These are phyloP conservation scores for Ustilago nuda DNA, from an alignment of 1,284 basidiomycete species.

Conservation along the genomic window DNA sequence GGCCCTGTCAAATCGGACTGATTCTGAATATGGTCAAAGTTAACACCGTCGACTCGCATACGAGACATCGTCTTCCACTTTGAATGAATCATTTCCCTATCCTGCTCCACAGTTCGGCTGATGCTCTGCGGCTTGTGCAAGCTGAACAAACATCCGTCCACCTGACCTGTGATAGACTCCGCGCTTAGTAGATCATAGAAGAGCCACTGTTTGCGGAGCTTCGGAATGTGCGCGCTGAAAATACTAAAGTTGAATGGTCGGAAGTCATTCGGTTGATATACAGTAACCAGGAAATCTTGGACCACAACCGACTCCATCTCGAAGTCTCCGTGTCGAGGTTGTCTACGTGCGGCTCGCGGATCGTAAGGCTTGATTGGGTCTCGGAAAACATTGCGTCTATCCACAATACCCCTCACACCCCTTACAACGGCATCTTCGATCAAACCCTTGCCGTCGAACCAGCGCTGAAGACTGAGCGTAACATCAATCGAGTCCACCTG, in stretches of 20 bases:
- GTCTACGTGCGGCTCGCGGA: slow-evolving; percentile 83
- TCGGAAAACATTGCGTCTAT: slow-evolving; percentile 89
- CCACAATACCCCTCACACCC: slow-evolving; percentile 92
- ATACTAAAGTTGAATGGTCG: slow-evolving; percentile 90
- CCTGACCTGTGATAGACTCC: slow-evolving; percentile 94
- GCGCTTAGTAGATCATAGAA: slow-evolving; percentile 87
- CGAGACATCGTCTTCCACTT: slow-evolving; percentile 94
- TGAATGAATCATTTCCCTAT: slow-evolving; percentile 65
- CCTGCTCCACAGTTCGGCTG: slow-evolving; percentile 83
- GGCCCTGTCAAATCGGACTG: slow-evolving; percentile 81
- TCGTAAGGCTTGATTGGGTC: slow-evolving; percentile 82
- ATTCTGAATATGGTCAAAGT: slow-evolving; percentile 93
- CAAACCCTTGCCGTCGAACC: slow-evolving; percentile 95
- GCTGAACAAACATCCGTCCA: slow-evolving; percentile 97
- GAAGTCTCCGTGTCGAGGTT: slow-evolving; percentile 83
- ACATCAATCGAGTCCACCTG: slow-evolving; percentile 88
- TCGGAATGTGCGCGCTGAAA: slow-evolving; percentile 88
- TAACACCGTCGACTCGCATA: slow-evolving; percentile 94
- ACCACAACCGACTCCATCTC: slow-evolving; percentile 88
- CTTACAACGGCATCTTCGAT: slow-evolving; percentile 90
- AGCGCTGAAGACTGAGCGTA: slow-evolving; percentile 88
- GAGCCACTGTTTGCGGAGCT: slow-evolving; percentile 91
- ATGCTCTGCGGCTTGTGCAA: slow-evolving; percentile 97
- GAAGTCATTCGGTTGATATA: slow-evolving; percentile 92
- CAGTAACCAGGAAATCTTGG: slow-evolving; percentile 92